Percentiles rank a stretch among this genome's conserved stretches.
Conservation (phyloP, 768 basidiomycete species). For the Chalciporus piperatus region DNA sequence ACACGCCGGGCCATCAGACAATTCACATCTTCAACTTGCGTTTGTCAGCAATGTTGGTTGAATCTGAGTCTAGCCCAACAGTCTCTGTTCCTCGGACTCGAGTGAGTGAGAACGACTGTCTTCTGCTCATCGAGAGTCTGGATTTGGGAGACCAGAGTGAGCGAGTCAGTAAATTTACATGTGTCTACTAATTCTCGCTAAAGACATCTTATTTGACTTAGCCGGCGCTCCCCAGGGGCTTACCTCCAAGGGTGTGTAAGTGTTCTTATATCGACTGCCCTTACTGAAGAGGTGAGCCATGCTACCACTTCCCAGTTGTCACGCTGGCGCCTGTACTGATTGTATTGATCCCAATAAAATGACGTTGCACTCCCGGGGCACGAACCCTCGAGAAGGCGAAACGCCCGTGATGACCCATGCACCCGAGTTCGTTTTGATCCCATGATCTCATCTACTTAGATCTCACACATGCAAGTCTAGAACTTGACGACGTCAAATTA, state of each 20-base stretch:
- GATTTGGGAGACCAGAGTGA: too few species aligned
- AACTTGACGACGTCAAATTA: slow-evolving; percentile 24
- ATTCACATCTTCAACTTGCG: too few species aligned
- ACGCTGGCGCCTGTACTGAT: slow-evolving; percentile 7
- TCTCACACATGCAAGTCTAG: slow-evolving; percentile 22
- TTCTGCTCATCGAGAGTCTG: too few species aligned
- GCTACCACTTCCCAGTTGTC: slow-evolving; percentile 17
- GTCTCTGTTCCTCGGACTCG: too few species aligned
- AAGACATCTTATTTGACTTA: too few species aligned
- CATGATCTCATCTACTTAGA: slow-evolving; percentile 12
- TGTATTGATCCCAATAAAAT: slow-evolving; percentile 15
- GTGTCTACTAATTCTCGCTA: too few species aligned
- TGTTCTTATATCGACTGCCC: background rate
- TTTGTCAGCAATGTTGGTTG: too few species aligned
- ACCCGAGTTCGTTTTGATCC: slow-evolving; percentile 1
- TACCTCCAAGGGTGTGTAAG: slow-evolving; percentile 70
- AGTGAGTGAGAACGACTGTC: too few species aligned
- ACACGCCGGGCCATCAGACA: too few species aligned
- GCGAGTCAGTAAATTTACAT: too few species aligned
- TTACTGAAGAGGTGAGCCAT: slow-evolving; percentile 1
- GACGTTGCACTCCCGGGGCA: slow-evolving; percentile 13
- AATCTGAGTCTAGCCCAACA: too few species aligned
- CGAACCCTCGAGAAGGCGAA: slow-evolving; percentile 16
- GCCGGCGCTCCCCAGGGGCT: too few species aligned
- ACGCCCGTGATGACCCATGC: slow-evolving; percentile 6